Base-by-base conservation (phyloP, 148 eudicot genomes). In the Rhododendron mucronatum region DNA sequence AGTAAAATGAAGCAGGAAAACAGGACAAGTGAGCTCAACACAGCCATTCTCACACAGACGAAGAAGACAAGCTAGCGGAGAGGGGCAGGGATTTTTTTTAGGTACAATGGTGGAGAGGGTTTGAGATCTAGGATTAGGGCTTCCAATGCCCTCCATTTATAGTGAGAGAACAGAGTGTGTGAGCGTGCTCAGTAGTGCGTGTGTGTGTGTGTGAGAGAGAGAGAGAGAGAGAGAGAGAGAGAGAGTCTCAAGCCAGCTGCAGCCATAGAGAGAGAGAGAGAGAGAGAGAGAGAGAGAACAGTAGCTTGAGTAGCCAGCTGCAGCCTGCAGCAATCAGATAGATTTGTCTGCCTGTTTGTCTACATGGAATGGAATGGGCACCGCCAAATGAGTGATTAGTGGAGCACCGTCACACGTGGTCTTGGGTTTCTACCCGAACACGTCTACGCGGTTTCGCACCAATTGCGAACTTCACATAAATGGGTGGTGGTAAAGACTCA, bases 1-100 rank as follows among this genome's bases (percentile, higher is more conserved):
- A 87, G 63, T 51, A 88, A 80, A 3, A 90, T 82, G 16, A 91
- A 83, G 84, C 67, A 87, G 30, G 90, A 35, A 76, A 85, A 84
- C 82, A 92, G 84, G 78, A 88, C 55, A 53, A 87, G 63, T 82
- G 86, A 73, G 48, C 89, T 18, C 69, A 79, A 81, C 4, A 80
- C 50, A 11, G 78, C 86, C 91, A 89, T 90, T 88, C 87, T 87
- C 57, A 51, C 26, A 26, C 23, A 35, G 41, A 78, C 37, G 39
- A 81, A 51, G 87, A 84, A 35, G 10, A n/a, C 28, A 23, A n/a
- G 71, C 3, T 23, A 0, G 3, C 71, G 0, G 71, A 65, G 71
- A 23, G 71, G 71, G 30, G 30, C 69, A 23, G 28, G 12, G 63
- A 2, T 2, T 65, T 8, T 23, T 65, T 65, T n/a, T 18, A n/a